Evolutionary conservation across 1,139 yeast species (phyloP).

Genomic region (Williopsis jadinii): DNA sequence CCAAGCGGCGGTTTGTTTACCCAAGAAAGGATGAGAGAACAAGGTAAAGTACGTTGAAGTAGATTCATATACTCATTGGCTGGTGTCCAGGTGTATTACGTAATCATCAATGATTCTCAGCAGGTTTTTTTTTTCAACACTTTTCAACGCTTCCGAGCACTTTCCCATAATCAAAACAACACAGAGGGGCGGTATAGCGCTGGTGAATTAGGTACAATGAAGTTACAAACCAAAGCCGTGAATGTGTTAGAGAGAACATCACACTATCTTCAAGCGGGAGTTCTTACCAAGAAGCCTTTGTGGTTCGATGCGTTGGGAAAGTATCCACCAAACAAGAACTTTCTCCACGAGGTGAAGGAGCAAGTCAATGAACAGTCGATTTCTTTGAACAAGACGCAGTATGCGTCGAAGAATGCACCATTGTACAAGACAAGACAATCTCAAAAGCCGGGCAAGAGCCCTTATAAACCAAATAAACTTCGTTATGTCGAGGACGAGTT

Average conservation of each 20-base stretch:
- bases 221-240: constrained; percentile 20
- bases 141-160: no score
- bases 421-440: constrained; percentile 24
- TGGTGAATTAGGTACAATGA: constrained; percentile 10
- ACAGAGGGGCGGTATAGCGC: no score
- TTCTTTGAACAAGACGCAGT: constrained; percentile 14
- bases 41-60: no score
- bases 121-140: no score
- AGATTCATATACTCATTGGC: no score
- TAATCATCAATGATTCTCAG: no score
- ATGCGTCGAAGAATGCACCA: constrained; percentile 21
- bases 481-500: constrained; percentile 75
- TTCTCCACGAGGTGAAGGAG: constrained; percentile 40
- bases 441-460: constrained; percentile 33
- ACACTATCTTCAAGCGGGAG: constrained; percentile 58
- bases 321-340: constrained; percentile 68
- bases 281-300: constrained; percentile 62
- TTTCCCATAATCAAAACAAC: no score
- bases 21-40: no score
- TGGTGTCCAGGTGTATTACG: no score
- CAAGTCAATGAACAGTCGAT: constrained; percentile 26
- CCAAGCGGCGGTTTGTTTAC: no score
- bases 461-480: constrained; percentile 39
- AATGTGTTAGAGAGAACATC: constrained; percentile 70
- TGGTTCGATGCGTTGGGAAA: constrained; percentile 83